A percentile compares a stretch with the other conserved stretches of the same genome.
Conservation (phyloP, 2,329 filamentous ascomycete species). For the Cercospora sp. region DNA sequence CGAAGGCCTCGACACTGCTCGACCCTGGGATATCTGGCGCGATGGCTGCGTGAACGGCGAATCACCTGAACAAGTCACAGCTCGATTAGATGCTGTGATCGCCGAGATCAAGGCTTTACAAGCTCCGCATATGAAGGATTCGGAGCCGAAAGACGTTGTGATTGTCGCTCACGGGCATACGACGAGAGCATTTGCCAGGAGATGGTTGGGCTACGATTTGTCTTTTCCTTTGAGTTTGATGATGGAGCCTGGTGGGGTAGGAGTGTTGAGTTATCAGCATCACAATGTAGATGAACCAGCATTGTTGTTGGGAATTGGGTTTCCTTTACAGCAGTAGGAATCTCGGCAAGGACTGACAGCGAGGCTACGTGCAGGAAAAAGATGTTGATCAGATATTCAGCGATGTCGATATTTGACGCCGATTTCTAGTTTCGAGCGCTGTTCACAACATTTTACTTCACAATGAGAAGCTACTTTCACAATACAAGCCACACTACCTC, state of each 20-base stretch:
- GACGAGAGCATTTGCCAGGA: conserved; percentile 77
- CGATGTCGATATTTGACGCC: not conserved
- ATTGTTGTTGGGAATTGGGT: conserved; percentile 73
- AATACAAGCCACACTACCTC: not conserved
- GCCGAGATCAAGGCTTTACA: conserved; percentile 66
- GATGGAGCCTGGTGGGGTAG: conserved; percentile 80
- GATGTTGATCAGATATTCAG: not conserved
- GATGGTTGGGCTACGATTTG: conserved; percentile 70
- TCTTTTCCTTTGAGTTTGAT: conserved; percentile 70
- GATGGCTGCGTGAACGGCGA: conserved; percentile 85
- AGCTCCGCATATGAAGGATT: conserved; percentile 46
- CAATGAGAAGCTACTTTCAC: not conserved
- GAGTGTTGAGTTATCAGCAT: conserved; percentile 81
- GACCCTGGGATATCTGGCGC: conserved; percentile 81
- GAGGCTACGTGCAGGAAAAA: not conserved
- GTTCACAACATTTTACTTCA: not conserved
- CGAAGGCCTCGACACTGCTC: conserved; percentile 55
- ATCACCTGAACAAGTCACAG: conserved; percentile 67
- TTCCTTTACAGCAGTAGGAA: conserved; percentile 41
- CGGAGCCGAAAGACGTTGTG: conserved; percentile 62
- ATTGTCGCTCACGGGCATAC: conserved; percentile 86
- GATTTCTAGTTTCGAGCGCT: not conserved
- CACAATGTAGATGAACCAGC: conserved; percentile 75
- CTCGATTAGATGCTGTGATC: conserved; percentile 72
- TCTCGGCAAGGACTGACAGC: too few species aligned